Base-by-base conservation (phyloP, 257 asterid species). In the Linderniella brevidens region DNA sequence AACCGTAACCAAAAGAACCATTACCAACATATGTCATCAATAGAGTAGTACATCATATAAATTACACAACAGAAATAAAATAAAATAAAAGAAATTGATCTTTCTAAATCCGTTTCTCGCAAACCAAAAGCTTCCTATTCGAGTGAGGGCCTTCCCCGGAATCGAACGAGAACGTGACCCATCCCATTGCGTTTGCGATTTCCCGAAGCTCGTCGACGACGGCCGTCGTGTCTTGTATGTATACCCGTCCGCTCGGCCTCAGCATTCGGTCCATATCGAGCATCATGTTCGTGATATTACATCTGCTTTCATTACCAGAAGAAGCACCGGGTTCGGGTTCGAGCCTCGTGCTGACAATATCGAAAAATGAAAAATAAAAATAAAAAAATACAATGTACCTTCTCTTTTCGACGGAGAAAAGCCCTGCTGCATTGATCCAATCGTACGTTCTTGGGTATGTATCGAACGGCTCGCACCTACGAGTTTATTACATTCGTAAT, bases 391-490 rank as follows among this genome's bases (percentile, higher is more conserved):
- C 38, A 14, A 46, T n/a, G 48, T 62, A 77, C 93, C 88, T 71
- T 36, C 37, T 67, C 46, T 50, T 67, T 52, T 80, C 93, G 4
- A 64, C 72, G 18, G 84, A 72, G 68, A 77, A 74, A 35, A 80
- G 77, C 15, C 74, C 79, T 7, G 50, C 76, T 43, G 93, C 88
- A 41, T 80, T 65, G 53, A 80, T 15, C 53, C 69, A 45, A 43
- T 80, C 93, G 16, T 80, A 80, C 8, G 88, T 72, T 72, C 93
- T 77, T 19, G 93, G 93, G 35, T 70, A 72, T 6, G 90, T 77
- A 61, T 70, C 71, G 20, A 80, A 80, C 12, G 93, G 85, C 82
- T 75, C 78, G 42, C 93, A 80, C 93, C 92, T 77, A 68, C 0
- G 13, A 37, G 11, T 52, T 44, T 5, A 9, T 15, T 13, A 10